A percentile compares a stretch with the other conserved stretches of the same genome.
Evolutionary conservation across 1,284 basidiomycete genomes (phyloP).

Genomic region (Melampsora occidentalis): DNA sequence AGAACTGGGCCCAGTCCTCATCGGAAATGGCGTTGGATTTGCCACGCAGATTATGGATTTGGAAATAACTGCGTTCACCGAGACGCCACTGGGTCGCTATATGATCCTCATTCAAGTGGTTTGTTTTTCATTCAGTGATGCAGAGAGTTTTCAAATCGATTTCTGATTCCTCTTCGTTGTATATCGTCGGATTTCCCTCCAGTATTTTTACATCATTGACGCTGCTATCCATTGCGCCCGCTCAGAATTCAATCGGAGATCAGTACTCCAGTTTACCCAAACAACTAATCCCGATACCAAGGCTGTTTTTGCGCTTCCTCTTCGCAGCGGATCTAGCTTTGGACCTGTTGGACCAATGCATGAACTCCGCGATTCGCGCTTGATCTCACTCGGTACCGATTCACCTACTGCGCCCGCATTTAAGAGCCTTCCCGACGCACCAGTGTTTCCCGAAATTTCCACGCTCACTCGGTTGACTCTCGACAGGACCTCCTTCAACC

Average conservation of each 20-base stretch:
- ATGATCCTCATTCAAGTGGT: slow-evolving; percentile 1
- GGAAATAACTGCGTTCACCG: not conserved
- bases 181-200: not conserved
- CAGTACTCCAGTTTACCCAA: not conserved
- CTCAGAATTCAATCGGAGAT: not conserved
- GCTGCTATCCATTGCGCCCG: slow-evolving; percentile 11
- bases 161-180: not conserved
- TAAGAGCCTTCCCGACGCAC: not conserved
- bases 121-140: not conserved
- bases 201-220: slow-evolving; percentile 9
- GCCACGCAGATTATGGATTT: not conserved
- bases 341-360: not conserved
- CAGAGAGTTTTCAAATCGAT: too few relatives aligned
- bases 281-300: not conserved
- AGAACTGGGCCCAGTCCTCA: not conserved
- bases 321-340: not conserved
- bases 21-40: slow-evolving; percentile 1
- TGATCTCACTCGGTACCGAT: not conserved
- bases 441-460: not conserved
- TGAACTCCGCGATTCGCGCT: not conserved
- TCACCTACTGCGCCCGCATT: not conserved
- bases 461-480: not conserved
- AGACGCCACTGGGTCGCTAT: not conserved
- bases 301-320: not conserved
- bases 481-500: too few relatives aligned